Base-by-base conservation (phyloP, 192 early-diverging fungal genomes). In the Umbelopsis sp. region DNA sequence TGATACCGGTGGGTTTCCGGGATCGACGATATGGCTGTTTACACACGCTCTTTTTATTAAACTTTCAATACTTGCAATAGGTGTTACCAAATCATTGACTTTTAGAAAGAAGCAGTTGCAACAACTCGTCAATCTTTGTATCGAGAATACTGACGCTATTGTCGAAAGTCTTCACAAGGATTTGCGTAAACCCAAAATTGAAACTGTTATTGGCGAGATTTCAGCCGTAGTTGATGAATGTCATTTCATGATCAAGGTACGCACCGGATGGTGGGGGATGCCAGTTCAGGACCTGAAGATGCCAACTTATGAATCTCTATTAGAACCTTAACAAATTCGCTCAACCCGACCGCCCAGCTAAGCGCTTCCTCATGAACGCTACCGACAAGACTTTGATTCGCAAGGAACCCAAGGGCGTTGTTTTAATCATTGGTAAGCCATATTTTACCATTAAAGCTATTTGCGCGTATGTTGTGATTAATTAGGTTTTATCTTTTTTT, bases 371-470 rank as follows among this genome's bases (percentile, higher is more conserved):
- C 44, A 78, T 78, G 16, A 81, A 86, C 23, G 20, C 80, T 64
- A 46, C 84, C 48, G 83, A 81, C 75, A 76, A 64, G 27, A 70
- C 78, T n/a, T 71, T 79, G 49, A 70, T 86, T 51, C 85, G 90
- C 72, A 86, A 82, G 55, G 91, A 93, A 44, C 94, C 95, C 0
- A 84, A 90, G 67, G 96, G 96, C 71, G 83, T 88, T 27, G 89
- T 87, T 13, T 75, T 91, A 65, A 77, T 93, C 44, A 85, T 94
- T 50, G 90, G 86, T 69, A 76, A 71, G 49, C 22, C 15, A 12
- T 21, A 41, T 37, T 49, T 35, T 41, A 41, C 49, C 21, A 18
- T 44, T 23, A 22, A 61, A 13, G 55, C 27, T 7, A 35, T 41
- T 41, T 41, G 5, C 37, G 37, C 37, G 37, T 10, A 41, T n/a